Evolutionary conservation across 495 filamentous ascomycete genomes (phyloP), one percentile per base, ranked within the genome.

Genomic region (Margaritispora aquatica): DNA sequence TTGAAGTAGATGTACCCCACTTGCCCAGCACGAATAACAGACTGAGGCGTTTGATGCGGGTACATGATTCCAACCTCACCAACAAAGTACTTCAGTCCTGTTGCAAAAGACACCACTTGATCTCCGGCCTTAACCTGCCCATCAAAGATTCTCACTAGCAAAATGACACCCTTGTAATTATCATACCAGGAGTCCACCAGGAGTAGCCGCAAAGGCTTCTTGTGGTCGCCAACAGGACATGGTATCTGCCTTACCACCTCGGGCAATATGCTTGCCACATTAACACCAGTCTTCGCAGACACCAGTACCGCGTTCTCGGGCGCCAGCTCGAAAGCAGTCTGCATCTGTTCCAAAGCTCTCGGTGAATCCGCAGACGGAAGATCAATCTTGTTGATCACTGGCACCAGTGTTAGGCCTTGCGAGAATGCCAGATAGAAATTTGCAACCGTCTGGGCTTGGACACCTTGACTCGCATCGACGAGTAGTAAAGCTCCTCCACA

Each of bases 131-230:
- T 84, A 50, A 97, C 77, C 56, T 83, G 81, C 17, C 94, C 94
- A 60, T 97, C 91, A 67, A 98, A 98, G 48, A 98, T 77, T 15
- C 94, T 81, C 31, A 98, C 90, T 9, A 98, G 79, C 53, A 96
- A 80, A 36, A 98, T 89, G 24, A 98, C 94, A 19, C 94, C 94
- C 61, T 88, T 89, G 72, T 96, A 98, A 48, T 84, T 90, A 61
- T 95, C 90, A 69, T 98, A 98, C 94, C 94, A 98, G 7, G 91
- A 96, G 69, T 98, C 94, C 44, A 98, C 92, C 21, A 98, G 83
- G 7, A 98, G 74, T 75, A 97, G 84, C 36, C 89, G 82, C 27
- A 97, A 72, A 17, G 90, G 89, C 63, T 81, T 87, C 9, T 68
- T 75, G 50, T 74, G 68, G 64, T 92, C 85, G n/a, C 92, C 92